phyloP scores from a whole-genome alignment of 2,329 filamentous ascomycete genomes.

The Fusarium longipes region DNA sequence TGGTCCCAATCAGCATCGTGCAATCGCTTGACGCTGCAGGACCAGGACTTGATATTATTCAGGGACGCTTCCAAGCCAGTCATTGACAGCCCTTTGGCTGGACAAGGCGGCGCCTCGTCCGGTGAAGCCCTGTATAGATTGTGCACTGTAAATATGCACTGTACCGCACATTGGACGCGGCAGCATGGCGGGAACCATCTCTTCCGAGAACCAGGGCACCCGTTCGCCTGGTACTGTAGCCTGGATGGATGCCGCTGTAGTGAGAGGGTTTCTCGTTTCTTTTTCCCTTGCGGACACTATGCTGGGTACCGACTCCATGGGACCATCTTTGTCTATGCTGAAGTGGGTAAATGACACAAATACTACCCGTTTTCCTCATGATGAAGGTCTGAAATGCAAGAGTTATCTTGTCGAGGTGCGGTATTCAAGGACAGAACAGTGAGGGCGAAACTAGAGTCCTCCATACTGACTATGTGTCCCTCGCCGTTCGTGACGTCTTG shows the following conservation, averaged over 20 bases:
- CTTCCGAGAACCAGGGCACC: slow-evolving; percentile 30
- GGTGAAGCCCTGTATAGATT: slow-evolving; percentile 23
- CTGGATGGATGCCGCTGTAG: slow-evolving; percentile 26
- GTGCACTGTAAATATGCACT: slow-evolving; percentile 36
- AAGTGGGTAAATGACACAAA: background rate
- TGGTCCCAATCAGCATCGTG: slow-evolving; percentile 39
- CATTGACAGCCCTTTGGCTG: slow-evolving; percentile 15
- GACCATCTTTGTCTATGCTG: background rate
- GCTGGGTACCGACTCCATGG: slow-evolving; percentile 3
- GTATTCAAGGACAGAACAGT: background rate
- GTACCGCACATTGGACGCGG: slow-evolving; percentile 36
- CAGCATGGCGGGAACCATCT: slow-evolving; percentile 22
- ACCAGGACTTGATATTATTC: background rate
- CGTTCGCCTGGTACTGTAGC: slow-evolving; percentile 26
- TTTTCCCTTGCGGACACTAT: slow-evolving; percentile 4
- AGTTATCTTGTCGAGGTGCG: background rate
- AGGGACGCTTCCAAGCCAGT: slow-evolving; percentile 38
- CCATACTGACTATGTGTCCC: background rate
- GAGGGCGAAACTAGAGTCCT: slow-evolving; percentile 8
- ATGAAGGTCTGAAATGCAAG: background rate
- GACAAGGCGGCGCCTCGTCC: slow-evolving; percentile 28
- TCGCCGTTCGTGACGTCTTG: slow-evolving; percentile 29
- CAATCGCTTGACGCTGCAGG: slow-evolving; percentile 16
- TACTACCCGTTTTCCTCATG: background rate
- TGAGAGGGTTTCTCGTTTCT: slow-evolving; percentile 23